Conservation (phyloP, 2,329 filamentous ascomycete species). For the Amylocarpus encephaloides region DNA sequence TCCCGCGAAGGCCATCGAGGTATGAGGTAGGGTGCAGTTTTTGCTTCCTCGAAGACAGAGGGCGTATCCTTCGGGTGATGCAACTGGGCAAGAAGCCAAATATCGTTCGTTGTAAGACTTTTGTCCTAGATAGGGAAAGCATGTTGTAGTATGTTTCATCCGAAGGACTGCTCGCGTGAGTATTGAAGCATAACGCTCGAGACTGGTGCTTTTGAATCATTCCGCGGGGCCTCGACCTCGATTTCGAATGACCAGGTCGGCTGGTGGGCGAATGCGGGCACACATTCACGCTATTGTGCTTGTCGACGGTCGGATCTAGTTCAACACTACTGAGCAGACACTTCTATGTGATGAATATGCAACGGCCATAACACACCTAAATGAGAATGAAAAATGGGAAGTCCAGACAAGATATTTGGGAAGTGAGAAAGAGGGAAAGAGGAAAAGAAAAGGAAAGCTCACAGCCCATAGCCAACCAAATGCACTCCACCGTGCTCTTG, state of each 20-base stretch:
- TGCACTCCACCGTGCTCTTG: too few relatives aligned
- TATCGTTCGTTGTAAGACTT: slow-evolving; percentile 19
- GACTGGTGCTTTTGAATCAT: not conserved
- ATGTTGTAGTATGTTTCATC: slow-evolving; percentile 1
- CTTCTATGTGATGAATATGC: too few relatives aligned
- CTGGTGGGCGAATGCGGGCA: too few relatives aligned
- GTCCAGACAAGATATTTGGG: too few relatives aligned
- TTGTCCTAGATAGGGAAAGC: slow-evolving; percentile 10
- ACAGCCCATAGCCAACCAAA: too few relatives aligned
- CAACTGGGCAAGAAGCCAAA: slow-evolving; percentile 31
- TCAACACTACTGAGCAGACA: too few relatives aligned
- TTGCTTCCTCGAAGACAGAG: slow-evolving; percentile 19
- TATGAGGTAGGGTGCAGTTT: slow-evolving; percentile 35
- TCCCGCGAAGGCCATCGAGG: slow-evolving; percentile 44
- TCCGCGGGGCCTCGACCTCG: not conserved
- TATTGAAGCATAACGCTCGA: not conserved
- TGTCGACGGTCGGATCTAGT: too few relatives aligned
- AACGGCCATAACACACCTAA: too few relatives aligned
- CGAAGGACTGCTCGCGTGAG: not conserved
- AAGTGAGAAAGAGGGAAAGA: too few relatives aligned
- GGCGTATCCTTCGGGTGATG: slow-evolving; percentile 29
- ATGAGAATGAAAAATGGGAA: too few relatives aligned
- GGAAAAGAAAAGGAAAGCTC: too few relatives aligned
- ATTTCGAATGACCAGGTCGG: not conserved
- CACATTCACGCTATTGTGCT: too few relatives aligned